Conservation (phyloP, 441 rosid species). For the Bruguiera hainesii region DNA sequence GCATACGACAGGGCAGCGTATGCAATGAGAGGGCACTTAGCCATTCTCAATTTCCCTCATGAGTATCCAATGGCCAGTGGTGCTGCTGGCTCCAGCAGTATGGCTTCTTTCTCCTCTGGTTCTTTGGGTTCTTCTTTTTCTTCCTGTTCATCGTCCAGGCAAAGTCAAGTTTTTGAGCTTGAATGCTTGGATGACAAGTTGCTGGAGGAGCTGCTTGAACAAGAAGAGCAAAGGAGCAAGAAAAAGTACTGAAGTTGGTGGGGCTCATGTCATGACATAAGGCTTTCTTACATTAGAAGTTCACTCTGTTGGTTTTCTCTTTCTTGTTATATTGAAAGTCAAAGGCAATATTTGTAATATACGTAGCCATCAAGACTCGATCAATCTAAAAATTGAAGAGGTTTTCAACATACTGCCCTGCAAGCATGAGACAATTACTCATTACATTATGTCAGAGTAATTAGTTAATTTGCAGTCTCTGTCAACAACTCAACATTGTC, state of each 20-base stretch:
- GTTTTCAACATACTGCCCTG: no score
- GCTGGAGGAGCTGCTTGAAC: conserved; percentile 67
- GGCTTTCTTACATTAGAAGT: no score
- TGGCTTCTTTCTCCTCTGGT: conserved; percentile 14
- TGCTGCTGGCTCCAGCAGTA: conserved; percentile 16
- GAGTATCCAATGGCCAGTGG: conserved; percentile 42
- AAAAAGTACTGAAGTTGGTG: conserved; percentile 15
- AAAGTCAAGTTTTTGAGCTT: conserved; percentile 56
- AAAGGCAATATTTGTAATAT: no score
- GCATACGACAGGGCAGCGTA: conserved; percentile 80
- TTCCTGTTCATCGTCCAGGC: conserved; percentile 26
- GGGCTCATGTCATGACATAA: no score
- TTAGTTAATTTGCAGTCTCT: no score
- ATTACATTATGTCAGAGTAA: no score
- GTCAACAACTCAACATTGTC: no score
- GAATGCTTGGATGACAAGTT: conserved; percentile 66
- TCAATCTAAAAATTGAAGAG: no score
- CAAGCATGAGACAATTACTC: no score
- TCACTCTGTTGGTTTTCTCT: no score
- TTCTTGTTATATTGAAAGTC: no score
- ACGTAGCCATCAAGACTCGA: no score
- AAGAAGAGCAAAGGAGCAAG: conserved; percentile 45
- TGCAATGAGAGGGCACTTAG: conserved; percentile 67
- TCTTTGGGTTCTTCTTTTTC: conserved; percentile 29
- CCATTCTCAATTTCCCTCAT: conserved; percentile 66